phyloP scores from a whole-genome alignment of 306 rosid genomes.

The Casuarina equisetifolia region DNA sequence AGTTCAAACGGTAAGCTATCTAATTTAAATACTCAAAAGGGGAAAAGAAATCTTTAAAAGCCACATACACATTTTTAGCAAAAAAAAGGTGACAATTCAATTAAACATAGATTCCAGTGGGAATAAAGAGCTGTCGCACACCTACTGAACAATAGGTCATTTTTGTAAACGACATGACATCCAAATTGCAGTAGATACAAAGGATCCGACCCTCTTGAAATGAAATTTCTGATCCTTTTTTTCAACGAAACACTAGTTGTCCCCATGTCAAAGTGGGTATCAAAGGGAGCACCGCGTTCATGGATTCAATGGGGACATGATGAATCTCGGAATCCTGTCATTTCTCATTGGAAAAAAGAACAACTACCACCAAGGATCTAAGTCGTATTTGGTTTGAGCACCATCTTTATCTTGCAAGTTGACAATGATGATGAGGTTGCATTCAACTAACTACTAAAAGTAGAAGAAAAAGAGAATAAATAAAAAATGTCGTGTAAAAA shows the following conservation, averaged over 20 bases:
- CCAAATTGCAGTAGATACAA: slow-evolving; percentile 2
- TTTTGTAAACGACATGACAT: slow-evolving; percentile 20
- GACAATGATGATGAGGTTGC: not conserved
- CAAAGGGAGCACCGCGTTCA: slow-evolving; percentile 38
- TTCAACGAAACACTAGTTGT: slow-evolving; percentile 15
- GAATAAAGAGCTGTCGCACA: not conserved
- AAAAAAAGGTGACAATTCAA: slow-evolving; percentile 5
- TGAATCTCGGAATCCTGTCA: slow-evolving; percentile 31
- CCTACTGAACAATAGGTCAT: slow-evolving; percentile 2
- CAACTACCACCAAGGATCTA: not conserved
- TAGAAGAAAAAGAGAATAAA: no score
- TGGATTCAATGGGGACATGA: slow-evolving; percentile 44
- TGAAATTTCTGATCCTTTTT: slow-evolving; percentile 3
- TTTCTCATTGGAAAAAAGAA: not conserved
- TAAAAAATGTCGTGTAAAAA: no score
- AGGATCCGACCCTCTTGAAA: slow-evolving; percentile 9
- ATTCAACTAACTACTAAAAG: no score
- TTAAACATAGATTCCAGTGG: not conserved
- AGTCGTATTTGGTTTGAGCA: not conserved
- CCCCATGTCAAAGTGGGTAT: slow-evolving; percentile 33
- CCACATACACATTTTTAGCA: not conserved
- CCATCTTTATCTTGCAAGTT: slow-evolving; percentile 23
- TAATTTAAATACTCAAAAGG: not conserved
- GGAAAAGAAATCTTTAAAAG: not conserved
- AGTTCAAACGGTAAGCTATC: no score